Evolutionary conservation across 179 eudicot genomes (phyloP).

Genomic region (Vitellaria paradoxa): DNA sequence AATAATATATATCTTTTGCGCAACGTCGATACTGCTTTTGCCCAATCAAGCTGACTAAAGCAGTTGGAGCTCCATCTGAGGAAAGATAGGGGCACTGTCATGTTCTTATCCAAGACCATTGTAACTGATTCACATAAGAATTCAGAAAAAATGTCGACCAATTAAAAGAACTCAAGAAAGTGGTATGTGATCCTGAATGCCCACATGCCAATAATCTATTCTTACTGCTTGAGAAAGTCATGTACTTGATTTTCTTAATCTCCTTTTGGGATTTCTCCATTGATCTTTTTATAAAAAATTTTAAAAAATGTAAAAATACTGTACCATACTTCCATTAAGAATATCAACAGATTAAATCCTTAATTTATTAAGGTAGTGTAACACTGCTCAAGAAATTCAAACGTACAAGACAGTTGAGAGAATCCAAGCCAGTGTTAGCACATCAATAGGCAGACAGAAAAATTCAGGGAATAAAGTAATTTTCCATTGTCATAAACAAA

Average conservation of each 20-base stretch:
- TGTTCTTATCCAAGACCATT: neutral
- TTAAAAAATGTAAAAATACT: neutral
- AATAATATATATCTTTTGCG: constrained; percentile 81
- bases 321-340: neutral
- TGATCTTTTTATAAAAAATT: neutral
- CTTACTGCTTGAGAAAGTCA: neutral
- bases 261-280: neutral
- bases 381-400: neutral
- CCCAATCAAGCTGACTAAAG: constrained; percentile 88
- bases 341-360: neutral
- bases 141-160: neutral
- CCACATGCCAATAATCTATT: neutral
- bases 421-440: neutral
- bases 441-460: neutral
- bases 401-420: neutral
- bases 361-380: neutral
- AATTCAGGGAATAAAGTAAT: neutral
- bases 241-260: neutral
- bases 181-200: neutral
- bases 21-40: constrained; percentile 81
- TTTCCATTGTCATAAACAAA: neutral
- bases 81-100: neutral
- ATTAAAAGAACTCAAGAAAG: neutral
- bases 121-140: neutral
- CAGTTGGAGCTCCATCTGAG: constrained; percentile 83